Base-by-base conservation (phyloP, 257 asterid species). In the Eucommia ulmoides region DNA sequence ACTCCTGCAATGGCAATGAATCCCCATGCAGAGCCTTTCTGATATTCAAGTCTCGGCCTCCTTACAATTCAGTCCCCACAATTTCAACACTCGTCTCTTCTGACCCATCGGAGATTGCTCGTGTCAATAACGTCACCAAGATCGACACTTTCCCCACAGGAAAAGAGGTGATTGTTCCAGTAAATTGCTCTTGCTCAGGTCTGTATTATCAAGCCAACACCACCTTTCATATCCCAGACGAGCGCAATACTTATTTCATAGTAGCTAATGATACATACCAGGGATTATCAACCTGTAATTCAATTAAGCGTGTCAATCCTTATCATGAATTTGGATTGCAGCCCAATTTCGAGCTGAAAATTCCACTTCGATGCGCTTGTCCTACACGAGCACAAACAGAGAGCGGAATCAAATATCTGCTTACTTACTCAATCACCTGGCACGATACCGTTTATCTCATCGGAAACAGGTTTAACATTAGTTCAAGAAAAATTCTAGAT, bases 191-290 rank as follows among this genome's bases (percentile, higher is more conserved):
- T 0, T 63, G 83, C 48, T 67, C 74, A 0, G 80, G 66, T 23
- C 22, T 1, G 55, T 65, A 58, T 60, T 72, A 74, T 26, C 53
- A 48, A 58, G 78, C 77, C 35, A 63, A 24, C 49, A 38, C 81
- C 20, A 60, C 55, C 11, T 77, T 71, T 38, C 50, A 50, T 41
- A 41, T 76, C 38, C 52, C 26, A 21, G 0, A 41, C 10, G 22
- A 18, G 8, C 1, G 1, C 0, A 64, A 73, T 20, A 76, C 78
- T 22, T 66, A 73, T 60, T 68, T 46, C 15, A 23, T 52, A 9
- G 71, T 76, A 10, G 84, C 89, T 14, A 74, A 74, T 68, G 19
- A 49, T 35, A 71, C 76, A 20, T 76, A 59, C 23, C 80, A 74
- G 45, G 89, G 89, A 23, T 45, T 80, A 33, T 68, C 89, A 8